Conservation (phyloP, 768 basidiomycete species). For the Coprinellus micaceus region DNA sequence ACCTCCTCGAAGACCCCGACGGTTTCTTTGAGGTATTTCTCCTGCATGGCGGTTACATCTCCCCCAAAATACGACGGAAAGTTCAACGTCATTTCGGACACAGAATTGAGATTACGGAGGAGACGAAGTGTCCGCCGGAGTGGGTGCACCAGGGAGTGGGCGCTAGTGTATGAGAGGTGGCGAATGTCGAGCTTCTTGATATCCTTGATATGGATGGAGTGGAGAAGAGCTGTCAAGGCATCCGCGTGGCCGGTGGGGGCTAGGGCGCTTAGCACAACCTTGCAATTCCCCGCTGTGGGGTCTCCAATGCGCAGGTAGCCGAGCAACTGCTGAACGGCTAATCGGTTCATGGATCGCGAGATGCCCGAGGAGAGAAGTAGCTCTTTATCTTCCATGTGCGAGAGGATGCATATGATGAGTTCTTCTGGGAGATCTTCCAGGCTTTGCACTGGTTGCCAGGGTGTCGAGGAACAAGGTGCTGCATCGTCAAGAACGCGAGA, state of each 20-base stretch:
- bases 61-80: not conserved
- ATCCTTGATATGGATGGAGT: not conserved
- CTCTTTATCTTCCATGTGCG: not conserved
- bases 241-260: not conserved
- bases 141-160: not conserved
- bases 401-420: not conserved
- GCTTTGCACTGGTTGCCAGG: not conserved
- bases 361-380: too few relatives aligned
- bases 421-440: not conserved
- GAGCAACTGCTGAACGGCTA: not conserved
- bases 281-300: not conserved
- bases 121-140: not conserved
- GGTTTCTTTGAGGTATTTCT: not conserved
- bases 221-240: not conserved
- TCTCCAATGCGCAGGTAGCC: not conserved
- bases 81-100: not conserved
- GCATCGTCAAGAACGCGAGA: too few relatives aligned
- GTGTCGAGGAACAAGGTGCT: too few relatives aligned
- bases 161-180: not conserved
- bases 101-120: not conserved
- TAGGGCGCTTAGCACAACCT: not conserved
- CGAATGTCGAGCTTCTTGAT: not conserved
- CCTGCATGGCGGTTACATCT: not conserved
- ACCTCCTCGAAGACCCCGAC: not conserved
- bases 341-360: not conserved